Evolutionary conservation across 2,329 filamentous ascomycete genomes (phyloP), one percentile per base, ranked within the genome.

Genomic region (Myriosclerotinia scirpicola): DNA sequence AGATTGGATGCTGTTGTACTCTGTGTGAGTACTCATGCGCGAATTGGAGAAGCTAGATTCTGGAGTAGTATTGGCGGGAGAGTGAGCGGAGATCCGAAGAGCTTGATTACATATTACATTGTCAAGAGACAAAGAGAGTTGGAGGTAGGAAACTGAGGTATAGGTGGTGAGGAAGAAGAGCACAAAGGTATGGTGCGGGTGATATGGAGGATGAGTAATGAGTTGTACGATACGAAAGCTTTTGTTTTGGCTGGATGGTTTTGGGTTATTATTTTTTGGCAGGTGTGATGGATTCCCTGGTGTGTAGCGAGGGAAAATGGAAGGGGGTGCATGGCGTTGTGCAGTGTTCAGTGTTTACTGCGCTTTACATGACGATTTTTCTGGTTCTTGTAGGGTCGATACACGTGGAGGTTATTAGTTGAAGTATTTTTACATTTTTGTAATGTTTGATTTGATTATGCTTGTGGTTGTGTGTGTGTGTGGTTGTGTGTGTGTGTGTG

Each of bases 51-150:
- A 65, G 77, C 73, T 12, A 74, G 74, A 40, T 93, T 93, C 75
- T 94, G 90, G 90, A 83, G 83, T 44, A 83, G 83, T 34, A 81
- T 93, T 73, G 85, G 82, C 67, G 83, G 52, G 12, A 63, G 80
- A 12, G 82, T 90, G 42, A 84, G 85, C 74, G 90, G 92, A 70
- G 90, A 91, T 70, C 86, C 90, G 30, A 86, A 92, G 80, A 92
- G 88, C 71, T 77, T 93, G 68, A 87, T 93, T 73, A 93, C 89
- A 12, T 93, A 93, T 76, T 93, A 93, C 77, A 89, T 93, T 73
- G 90, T 90, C 52, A 89, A 89, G 81, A 82, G 83, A 75, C 86
- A 89, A 77, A 80, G 86, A 63, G 87, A 89, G 77, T 26, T 69
- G n/a, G 72, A 71, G 68, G 64, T 63, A 54, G 26, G 20, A 17